phyloP scores from a whole-genome alignment of 2,329 filamentous ascomycete genomes.

The Chalara sp. region DNA sequence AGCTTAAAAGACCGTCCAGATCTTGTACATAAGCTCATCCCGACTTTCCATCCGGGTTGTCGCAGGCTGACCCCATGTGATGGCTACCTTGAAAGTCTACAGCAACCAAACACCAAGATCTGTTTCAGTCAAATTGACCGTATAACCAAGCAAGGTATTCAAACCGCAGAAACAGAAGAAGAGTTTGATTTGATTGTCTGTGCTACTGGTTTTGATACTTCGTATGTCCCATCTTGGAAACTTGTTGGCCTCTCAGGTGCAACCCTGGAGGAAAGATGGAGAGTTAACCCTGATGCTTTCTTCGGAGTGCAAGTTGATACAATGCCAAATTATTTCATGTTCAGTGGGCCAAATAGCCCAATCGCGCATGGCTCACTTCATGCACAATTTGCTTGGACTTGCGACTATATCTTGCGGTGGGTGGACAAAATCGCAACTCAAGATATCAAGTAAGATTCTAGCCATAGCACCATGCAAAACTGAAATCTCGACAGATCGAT shows the following conservation, averaged over 20 bases:
- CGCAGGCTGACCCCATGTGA: constrained; percentile 33
- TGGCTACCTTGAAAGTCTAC: constrained; percentile 30
- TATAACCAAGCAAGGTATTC: constrained; percentile 28
- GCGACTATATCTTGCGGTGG: constrained; percentile 28
- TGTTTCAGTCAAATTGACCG: constrained; percentile 38
- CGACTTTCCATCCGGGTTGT: constrained; percentile 36
- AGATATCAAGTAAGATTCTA: constrained; percentile 19
- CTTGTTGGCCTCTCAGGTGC: constrained; percentile 11
- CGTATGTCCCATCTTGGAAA: constrained; percentile 15
- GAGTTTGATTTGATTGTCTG: constrained; percentile 30
- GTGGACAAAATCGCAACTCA: constrained; percentile 26
- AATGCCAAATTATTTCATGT: constrained; percentile 23
- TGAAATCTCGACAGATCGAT: too few relatives aligned
- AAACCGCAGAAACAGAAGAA: constrained; percentile 20
- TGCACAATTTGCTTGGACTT: constrained; percentile 24
- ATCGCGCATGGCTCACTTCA: constrained; percentile 19
- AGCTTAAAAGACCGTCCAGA: constrained; percentile 34
- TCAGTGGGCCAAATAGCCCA: constrained; percentile 18
- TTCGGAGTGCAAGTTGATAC: constrained; percentile 16
- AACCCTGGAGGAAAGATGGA: constrained; percentile 19
- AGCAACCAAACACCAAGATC: constrained; percentile 26
- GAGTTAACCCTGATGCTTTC: constrained; percentile 15
- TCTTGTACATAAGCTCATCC: constrained; percentile 22
- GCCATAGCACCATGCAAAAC: too few relatives aligned
- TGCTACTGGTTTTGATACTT: constrained; percentile 26